These are phyloP conservation scores for Pythium myriotylum DNA, from an alignment of 352 stramenopile species.

Conservation along the genomic window DNA sequence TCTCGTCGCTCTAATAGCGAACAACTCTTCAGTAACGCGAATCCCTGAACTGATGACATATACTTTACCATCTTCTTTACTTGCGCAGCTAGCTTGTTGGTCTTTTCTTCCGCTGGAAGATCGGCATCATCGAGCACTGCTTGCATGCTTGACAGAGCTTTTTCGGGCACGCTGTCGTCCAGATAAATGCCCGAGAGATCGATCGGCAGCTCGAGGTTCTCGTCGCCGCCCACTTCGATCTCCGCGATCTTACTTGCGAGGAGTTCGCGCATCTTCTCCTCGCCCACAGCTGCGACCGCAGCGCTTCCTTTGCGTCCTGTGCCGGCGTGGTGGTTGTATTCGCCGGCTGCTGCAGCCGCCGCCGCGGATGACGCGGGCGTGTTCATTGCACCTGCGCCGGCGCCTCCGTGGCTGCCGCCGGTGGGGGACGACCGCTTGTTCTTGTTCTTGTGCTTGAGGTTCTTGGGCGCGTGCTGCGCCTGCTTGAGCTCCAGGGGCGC, in stretches of 20 bases:
- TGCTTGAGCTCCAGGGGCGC: slow-evolving; percentile 67
- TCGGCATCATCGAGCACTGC: slow-evolving; percentile 40
- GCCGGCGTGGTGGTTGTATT: slow-evolving; percentile 17
- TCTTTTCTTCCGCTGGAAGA: slow-evolving; percentile 52
- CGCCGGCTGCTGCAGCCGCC: slow-evolving; percentile 17
- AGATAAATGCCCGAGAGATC: slow-evolving; percentile 74
- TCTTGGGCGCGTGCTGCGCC: slow-evolving; percentile 57
- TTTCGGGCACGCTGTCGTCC: slow-evolving; percentile 49
- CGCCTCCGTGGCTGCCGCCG: slow-evolving; percentile 13
- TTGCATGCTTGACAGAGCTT: slow-evolving; percentile 39
- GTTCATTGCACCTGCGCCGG: neutral
- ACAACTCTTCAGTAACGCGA: neutral
- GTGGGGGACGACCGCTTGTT: slow-evolving; percentile 45
- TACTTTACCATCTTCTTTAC: slow-evolving; percentile 48
- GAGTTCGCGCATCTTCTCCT: slow-evolving; percentile 75
- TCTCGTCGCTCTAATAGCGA: slow-evolving; percentile 45
- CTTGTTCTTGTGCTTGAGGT: slow-evolving; percentile 85
- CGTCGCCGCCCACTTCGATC: slow-evolving; percentile 80
- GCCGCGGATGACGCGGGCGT: neutral
- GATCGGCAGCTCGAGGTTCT: slow-evolving; percentile 76
- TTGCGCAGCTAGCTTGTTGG: slow-evolving; percentile 35
- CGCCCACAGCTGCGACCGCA: slow-evolving; percentile 30
- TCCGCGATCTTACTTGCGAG: slow-evolving; percentile 85
- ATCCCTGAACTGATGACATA: neutral
- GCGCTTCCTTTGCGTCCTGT: slow-evolving; percentile 6